Conservation (phyloP, 1,284 basidiomycete species). For the Leccinum pallidistipes region DNA sequence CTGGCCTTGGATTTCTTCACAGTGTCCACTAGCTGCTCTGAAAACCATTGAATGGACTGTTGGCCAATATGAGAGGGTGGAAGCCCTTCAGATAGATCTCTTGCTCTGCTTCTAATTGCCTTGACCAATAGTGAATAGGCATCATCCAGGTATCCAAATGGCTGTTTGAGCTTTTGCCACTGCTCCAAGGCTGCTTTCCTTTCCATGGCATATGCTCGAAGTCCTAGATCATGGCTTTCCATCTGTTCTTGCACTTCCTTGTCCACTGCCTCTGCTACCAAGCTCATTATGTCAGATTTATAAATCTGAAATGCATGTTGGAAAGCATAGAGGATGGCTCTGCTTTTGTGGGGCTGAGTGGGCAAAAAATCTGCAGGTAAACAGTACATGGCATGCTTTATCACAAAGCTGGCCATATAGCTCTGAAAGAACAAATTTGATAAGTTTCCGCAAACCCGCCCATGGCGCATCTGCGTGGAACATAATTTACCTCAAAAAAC, state of each 20-base stretch:
- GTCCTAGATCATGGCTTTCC: background rate
- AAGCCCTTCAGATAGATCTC: background rate
- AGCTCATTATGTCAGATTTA: background rate
- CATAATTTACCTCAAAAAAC: too few species aligned
- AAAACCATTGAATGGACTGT: background rate
- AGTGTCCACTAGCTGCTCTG: background rate
- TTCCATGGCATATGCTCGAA: background rate
- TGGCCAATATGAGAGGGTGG: background rate
- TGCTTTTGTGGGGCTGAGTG: background rate
- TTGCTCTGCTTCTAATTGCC: background rate
- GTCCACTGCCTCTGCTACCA: background rate
- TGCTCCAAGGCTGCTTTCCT: background rate
- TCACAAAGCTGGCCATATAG: background rate
- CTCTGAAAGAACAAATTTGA: background rate
- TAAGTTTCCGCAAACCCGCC: too few species aligned
- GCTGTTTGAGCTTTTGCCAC: background rate
- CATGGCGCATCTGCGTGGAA: too few species aligned
- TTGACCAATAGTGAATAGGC: background rate
- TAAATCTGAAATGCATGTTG: background rate
- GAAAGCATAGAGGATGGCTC: background rate
- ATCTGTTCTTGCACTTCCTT: background rate
- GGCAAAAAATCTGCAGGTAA: background rate
- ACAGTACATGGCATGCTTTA: background rate
- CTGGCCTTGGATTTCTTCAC: background rate
- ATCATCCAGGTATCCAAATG: background rate